A percentile compares a stretch with the other conserved stretches of the same genome.
phyloP scores from a whole-genome alignment of 176 grass and related monocot genomes.

The Panicum miliaceum region DNA sequence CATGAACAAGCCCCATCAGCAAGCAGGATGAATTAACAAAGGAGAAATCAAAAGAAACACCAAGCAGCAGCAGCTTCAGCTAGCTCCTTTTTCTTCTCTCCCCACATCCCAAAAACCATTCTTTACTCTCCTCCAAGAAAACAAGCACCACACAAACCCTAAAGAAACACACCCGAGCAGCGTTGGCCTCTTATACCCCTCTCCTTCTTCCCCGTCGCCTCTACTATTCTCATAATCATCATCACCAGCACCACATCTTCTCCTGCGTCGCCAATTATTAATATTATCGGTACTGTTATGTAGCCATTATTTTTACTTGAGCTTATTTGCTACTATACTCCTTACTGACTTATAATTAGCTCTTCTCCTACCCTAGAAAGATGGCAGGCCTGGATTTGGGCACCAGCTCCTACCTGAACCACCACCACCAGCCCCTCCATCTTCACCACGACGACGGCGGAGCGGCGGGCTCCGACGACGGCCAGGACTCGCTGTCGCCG shows the following conservation, averaged over 20 bases:
- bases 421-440: constrained; percentile 55
- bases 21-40: constrained; percentile 43
- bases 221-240: constrained; percentile 57
- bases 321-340: constrained; percentile 60
- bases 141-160: constrained; percentile 71
- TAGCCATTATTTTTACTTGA: constrained; percentile 63
- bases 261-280: constrained; percentile 64
- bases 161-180: constrained; percentile 42
- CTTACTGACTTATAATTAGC: constrained; percentile 56
- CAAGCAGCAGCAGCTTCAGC: neutral
- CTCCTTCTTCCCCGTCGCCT: constrained; percentile 36
- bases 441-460: constrained; percentile 44
- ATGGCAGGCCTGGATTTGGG: constrained; percentile 97
- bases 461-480: constrained; percentile 26
- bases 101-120: constrained; percentile 65
- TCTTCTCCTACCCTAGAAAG: constrained; percentile 59
- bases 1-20: constrained; percentile 45
- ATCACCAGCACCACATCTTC: constrained; percentile 39
- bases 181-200: neutral
- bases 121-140: constrained; percentile 68
- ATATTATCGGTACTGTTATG: constrained; percentile 71
- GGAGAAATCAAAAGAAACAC: constrained; percentile 16
- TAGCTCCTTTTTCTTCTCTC: constrained; percentile 39
- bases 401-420: constrained; percentile 80
- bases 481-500: constrained; percentile 44